phyloP scores from a whole-genome alignment of 345 rosid species.

The Xanthoceras sorbifolium region DNA sequence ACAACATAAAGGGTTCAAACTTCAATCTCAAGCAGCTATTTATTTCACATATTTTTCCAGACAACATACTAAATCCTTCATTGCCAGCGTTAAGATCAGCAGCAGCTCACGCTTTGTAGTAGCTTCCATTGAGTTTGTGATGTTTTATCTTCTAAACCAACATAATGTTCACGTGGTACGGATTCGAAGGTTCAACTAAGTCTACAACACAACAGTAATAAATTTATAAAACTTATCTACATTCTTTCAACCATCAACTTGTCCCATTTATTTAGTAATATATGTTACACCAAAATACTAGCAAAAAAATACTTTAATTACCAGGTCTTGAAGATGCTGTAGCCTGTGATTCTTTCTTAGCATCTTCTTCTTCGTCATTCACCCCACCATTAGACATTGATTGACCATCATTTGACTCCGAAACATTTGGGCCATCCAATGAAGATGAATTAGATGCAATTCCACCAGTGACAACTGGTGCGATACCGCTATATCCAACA shows the following conservation, averaged over 20 bases:
- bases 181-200: background rate
- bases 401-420: slow-evolving; percentile 69
- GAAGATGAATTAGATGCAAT: slow-evolving; percentile 63
- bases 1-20: background rate
- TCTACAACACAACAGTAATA: background rate
- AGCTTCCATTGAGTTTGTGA: slow-evolving; percentile 7
- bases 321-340: slow-evolving; percentile 64
- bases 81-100: background rate
- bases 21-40: slow-evolving; percentile 3
- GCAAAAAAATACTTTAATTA: slow-evolving; percentile 26
- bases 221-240: background rate
- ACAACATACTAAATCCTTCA: background rate
- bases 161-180: background rate
- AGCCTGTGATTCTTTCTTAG: slow-evolving; percentile 59
- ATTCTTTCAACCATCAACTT: slow-evolving; percentile 6
- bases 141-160: slow-evolving; percentile 5
- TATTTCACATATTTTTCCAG: slow-evolving; percentile 2
- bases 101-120: background rate
- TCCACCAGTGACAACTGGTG: slow-evolving; percentile 46
- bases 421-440: slow-evolving; percentile 54
- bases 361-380: slow-evolving; percentile 56
- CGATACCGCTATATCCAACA: slow-evolving; percentile 43
- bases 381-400: slow-evolving; percentile 54
- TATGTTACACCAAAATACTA: slow-evolving; percentile 2
- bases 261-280: background rate